These are phyloP conservation scores for Phialophora chinensis DNA, from an alignment of 2,329 filamentous ascomycete species.

Conservation along the genomic window DNA sequence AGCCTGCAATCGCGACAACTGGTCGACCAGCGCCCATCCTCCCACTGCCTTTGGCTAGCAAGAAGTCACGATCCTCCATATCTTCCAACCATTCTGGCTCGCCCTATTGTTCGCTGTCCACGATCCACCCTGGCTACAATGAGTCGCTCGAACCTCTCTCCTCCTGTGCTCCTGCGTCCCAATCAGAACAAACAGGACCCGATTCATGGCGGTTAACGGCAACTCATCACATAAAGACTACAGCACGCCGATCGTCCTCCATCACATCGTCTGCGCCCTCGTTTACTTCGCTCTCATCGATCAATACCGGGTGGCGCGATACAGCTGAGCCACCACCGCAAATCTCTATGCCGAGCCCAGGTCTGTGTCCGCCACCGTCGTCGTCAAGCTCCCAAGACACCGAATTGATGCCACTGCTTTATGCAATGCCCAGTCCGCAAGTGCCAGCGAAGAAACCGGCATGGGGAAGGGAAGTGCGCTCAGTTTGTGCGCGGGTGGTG, in stretches of 20 bases:
- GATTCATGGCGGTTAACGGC: background rate
- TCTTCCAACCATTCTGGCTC: conserved; percentile 4
- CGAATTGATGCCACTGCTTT: background rate
- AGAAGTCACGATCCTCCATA: conserved; percentile 6
- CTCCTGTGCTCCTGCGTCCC: background rate
- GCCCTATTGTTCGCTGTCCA: conserved; percentile 1
- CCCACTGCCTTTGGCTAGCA: background rate
- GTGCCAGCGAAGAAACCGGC: background rate
- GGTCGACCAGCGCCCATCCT: background rate
- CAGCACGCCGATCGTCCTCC: background rate
- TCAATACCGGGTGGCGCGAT: conserved; percentile 1
- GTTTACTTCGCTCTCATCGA: conserved; percentile 1
- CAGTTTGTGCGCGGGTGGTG: background rate
- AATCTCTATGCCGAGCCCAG: background rate
- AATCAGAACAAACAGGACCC: background rate
- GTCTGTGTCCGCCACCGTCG: background rate
- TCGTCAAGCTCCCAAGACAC: background rate
- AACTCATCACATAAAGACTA: background rate
- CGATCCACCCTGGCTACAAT: conserved; percentile 17
- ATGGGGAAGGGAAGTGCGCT: background rate
- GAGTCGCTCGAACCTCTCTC: background rate
- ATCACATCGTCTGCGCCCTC: background rate
- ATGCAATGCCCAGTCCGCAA: background rate
- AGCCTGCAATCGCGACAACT: background rate
- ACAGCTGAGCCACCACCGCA: background rate